These are phyloP conservation scores for Oxytropis ochrocephala DNA, from an alignment of 306 rosid species.

Conservation along the genomic window DNA sequence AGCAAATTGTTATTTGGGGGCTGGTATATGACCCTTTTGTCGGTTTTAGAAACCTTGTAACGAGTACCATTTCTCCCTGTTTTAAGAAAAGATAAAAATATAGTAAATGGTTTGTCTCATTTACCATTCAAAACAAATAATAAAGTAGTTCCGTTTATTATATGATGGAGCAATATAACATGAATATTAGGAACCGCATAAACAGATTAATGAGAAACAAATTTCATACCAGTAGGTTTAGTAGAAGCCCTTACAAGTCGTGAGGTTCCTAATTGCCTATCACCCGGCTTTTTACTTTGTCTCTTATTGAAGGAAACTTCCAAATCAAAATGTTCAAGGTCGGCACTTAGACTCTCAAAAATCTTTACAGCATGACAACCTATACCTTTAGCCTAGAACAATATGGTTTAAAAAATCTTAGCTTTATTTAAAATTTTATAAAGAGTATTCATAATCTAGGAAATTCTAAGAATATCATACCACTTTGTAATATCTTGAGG, in stretches of 20 bases:
- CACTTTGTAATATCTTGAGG: not conserved
- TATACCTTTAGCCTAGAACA: not conserved
- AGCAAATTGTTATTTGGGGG: not conserved
- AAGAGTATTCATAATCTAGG: not conserved
- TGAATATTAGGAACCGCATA: not conserved
- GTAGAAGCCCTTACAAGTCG: not conserved
- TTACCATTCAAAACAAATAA: not conserved
- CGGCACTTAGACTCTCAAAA: not conserved
- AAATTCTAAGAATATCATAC: slow-evolving; percentile 3
- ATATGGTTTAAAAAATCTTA: not conserved
- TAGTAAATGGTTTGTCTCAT: not conserved
- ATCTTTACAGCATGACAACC: not conserved
- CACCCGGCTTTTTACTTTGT: not conserved
- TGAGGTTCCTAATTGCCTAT: not conserved
- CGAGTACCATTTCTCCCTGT: not conserved
- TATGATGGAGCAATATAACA: no score
- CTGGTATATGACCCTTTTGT: not conserved
- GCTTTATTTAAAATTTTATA: not conserved
- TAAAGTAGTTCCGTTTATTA: not conserved
- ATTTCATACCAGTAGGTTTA: slow-evolving; percentile 1
- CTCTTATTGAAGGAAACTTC: not conserved
- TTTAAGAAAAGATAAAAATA: not conserved
- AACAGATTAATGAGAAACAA: not conserved
- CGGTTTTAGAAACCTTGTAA: not conserved
- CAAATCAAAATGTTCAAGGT: not conserved